Base-by-base conservation (phyloP, 257 asterid species). In the Nicotiana otophora region DNA sequence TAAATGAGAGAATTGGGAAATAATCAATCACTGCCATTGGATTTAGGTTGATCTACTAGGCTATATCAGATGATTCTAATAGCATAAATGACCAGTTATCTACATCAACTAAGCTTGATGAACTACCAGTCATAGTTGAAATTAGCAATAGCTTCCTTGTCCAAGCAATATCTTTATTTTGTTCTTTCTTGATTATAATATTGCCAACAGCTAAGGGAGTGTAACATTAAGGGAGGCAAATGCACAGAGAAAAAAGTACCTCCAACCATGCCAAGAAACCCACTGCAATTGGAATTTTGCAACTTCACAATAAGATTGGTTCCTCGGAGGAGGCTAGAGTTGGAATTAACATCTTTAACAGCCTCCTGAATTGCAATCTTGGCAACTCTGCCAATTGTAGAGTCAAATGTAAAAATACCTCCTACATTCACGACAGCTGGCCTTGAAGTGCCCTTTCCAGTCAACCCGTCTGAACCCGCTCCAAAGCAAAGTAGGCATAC, bases 291-390 rank as follows among this genome's bases (percentile, higher is more conserved):
- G 85, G 97, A 86, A 83, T 89, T 84, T 61, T 80, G 87, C 85
- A 87, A 83, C 31, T 70, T 77, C 55, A 93, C 85, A 30, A 85
- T 79, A 39, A 96, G 90, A 85, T 86, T 81, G 16, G 98, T 91
- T 58, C 93, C 97, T 1, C 17, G 84, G 84, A 96, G 98, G 78
- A 94, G 87, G 68, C 86, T 89, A 1, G 97, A 87, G 84, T 96
- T 69, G 62, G 93, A 82, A 85, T 96, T 96, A 66, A 96, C 93
- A 83, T 94, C 98, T 89, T 92, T 96, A 53, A 94, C 93, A 34
- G 98, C 99, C 90, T 94, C 98, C 85, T 93, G 92, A 46, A 96
- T 91, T 1, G 99, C 98, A 83, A 96, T 86, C 93, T 91, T 90
- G 66, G 98, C 97, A 81, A 91, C 97, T 86, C 90, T 91, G 53